Evolutionary conservation across 345 rosid species (phyloP).

Genomic region (Eutrema yunnanense): DNA sequence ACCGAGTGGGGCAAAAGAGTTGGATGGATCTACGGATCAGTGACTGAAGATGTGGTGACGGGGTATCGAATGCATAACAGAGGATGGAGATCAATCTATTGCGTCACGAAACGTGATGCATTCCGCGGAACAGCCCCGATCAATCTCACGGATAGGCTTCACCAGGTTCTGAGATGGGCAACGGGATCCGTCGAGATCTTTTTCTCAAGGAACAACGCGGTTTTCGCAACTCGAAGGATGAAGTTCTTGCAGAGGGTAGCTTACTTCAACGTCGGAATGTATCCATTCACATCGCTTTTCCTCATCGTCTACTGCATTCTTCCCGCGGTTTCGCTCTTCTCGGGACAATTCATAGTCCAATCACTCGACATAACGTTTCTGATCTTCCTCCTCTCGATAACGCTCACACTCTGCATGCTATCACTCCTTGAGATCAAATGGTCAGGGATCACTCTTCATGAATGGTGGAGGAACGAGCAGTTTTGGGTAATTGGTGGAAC

Average conservation of each 20-base stretch:
- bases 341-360: neutral
- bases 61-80: neutral
- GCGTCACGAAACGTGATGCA: neutral
- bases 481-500: neutral
- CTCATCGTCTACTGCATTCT: neutral
- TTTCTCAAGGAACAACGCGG: neutral
- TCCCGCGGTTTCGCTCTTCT: neutral
- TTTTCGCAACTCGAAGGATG: neutral
- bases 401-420: neutral
- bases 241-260: neutral
- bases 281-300: neutral
- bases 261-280: neutral
- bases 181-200: neutral
- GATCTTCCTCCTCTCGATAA: neutral
- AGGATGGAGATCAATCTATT: neutral
- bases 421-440: neutral
- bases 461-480: neutral
- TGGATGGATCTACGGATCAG: neutral
- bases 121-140: neutral
- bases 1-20: neutral
- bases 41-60: neutral
- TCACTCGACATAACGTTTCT: neutral
- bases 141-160: neutral
- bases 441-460: neutral
- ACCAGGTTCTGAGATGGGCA: neutral